Evolutionary conservation across 805 yeast genomes (phyloP).

Genomic region (Cephaloascus fragrans): DNA sequence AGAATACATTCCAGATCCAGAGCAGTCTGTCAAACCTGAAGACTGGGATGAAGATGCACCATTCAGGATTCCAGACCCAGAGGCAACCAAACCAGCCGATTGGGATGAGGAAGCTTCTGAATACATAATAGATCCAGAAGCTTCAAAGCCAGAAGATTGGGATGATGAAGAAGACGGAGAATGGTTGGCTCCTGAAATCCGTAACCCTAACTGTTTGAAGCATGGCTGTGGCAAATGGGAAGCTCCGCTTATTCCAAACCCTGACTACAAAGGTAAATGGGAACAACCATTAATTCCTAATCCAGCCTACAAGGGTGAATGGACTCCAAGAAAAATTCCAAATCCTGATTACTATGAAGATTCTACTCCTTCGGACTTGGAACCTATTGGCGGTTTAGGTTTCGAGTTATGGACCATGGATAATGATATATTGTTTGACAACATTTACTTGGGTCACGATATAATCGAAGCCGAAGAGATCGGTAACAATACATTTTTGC

Average conservation of each 20-base stretch:
- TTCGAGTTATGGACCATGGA: conserved; percentile 90
- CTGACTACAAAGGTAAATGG: conserved; percentile 75
- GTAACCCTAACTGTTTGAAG: conserved; percentile 62
- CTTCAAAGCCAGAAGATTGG: conserved; percentile 69
- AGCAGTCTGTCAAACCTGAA: conserved; percentile 54
- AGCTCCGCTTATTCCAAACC: conserved; percentile 58
- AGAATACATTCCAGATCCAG: conserved; percentile 58
- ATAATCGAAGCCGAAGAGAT: conserved; percentile 75
- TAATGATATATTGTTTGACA: conserved; percentile 63
- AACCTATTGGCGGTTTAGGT: conserved; percentile 71
- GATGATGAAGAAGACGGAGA: conserved; percentile 85
- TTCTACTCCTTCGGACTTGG: conserved; percentile 45
- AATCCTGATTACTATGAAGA: conserved; percentile 68
- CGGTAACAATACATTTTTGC: conserved; percentile 66
- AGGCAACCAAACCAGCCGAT: conserved; percentile 56
- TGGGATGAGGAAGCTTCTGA: conserved; percentile 66
- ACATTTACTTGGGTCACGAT: conserved; percentile 78
- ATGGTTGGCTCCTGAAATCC: conserved; percentile 64
- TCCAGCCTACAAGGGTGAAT: conserved; percentile 72
- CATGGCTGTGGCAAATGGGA: conserved; percentile 81
- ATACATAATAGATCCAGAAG: conserved; percentile 58
- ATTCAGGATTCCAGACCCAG: conserved; percentile 53
- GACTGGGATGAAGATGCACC: conserved; percentile 81
- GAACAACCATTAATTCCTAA: conserved; percentile 54
- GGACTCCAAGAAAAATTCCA: conserved; percentile 56